phyloP scores from a whole-genome alignment of 306 rosid species.

The Betula pendula region DNA sequence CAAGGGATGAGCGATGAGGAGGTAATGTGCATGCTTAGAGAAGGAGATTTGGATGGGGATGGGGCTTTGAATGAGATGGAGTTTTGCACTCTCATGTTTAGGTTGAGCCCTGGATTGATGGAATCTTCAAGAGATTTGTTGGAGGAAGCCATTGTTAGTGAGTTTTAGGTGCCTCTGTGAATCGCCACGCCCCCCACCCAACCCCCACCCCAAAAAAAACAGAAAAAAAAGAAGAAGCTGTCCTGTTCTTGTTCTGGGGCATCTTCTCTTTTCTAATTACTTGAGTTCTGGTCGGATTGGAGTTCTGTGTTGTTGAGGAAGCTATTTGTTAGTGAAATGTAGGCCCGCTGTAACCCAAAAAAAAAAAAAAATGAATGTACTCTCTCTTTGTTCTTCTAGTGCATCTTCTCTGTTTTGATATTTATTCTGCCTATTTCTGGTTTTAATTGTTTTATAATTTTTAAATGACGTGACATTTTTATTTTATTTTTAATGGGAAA shows the following conservation, averaged over 20 bases:
- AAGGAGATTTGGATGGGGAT: slow-evolving; percentile 86
- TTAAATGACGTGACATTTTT: too few species aligned
- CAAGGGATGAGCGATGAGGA: slow-evolving; percentile 73
- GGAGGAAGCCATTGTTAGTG: slow-evolving; percentile 49
- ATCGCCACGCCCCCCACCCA: too few species aligned
- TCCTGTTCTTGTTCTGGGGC: background rate
- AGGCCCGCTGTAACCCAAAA: background rate
- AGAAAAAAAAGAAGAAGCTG: background rate
- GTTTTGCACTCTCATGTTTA: slow-evolving; percentile 82
- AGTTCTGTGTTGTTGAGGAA: background rate
- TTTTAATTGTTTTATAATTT: too few species aligned
- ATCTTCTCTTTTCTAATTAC: background rate
- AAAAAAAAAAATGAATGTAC: background rate
- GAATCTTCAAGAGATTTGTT: slow-evolving; percentile 46
- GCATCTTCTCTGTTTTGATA: background rate
- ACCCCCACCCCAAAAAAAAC: background rate
- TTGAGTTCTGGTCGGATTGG: background rate
- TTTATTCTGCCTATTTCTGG: slow-evolving; percentile 21
- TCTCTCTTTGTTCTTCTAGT: slow-evolving; percentile 14
- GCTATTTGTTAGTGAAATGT: background rate
- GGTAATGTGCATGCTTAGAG: slow-evolving; percentile 62
- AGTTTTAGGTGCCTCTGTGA: background rate
- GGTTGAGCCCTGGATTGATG: slow-evolving; percentile 85
- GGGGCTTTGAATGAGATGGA: slow-evolving; percentile 77
- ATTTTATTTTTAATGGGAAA: too few species aligned